phyloP scores from a whole-genome alignment of 1,284 basidiomycete species.

The Apiotrichum montevideense region DNA sequence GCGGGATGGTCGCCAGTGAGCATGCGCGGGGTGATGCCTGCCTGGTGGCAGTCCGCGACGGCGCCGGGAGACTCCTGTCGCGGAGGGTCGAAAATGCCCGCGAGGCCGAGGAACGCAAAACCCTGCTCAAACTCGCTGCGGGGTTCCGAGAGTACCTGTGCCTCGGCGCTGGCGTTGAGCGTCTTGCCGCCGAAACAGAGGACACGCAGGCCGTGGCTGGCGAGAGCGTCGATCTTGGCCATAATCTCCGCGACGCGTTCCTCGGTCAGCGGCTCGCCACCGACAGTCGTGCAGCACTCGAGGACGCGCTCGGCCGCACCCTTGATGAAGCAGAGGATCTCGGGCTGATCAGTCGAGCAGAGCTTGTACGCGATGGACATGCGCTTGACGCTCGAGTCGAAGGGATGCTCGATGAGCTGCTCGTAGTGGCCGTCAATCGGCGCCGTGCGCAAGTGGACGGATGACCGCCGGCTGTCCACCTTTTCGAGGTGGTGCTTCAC shows the following conservation, averaged over 20 bases:
- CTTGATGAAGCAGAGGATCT: conserved; percentile 50
- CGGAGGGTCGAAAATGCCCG: conserved; percentile 64
- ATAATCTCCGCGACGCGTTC: conserved; percentile 48
- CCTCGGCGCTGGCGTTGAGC: conserved; percentile 44
- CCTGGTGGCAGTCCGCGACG: conserved; percentile 58
- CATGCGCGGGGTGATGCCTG: conserved; percentile 64
- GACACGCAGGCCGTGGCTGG: conserved; percentile 55
- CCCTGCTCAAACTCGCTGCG: conserved; percentile 57
- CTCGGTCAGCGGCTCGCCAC: conserved; percentile 26
- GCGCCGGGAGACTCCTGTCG: conserved; percentile 59
- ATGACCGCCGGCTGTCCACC: conserved; percentile 5
- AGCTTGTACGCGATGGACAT: conserved; percentile 54
- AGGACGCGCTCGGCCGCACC: conserved; percentile 61
- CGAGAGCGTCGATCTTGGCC: conserved; percentile 52
- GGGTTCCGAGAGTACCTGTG: conserved; percentile 31
- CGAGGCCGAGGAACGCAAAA: conserved; percentile 59
- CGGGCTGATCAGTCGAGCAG: not conserved
- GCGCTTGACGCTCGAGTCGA: conserved; percentile 59
- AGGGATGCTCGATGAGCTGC: conserved; percentile 52
- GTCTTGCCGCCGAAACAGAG: conserved; percentile 48
- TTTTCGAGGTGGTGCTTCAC: conserved; percentile 4
- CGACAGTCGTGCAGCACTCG: conserved; percentile 50
- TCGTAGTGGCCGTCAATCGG: conserved; percentile 37
- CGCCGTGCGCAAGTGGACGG: conserved; percentile 1
- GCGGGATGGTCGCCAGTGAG: conserved; percentile 52